Evolutionary conservation across 148 eudicot species (phyloP).

Genomic region (Rhododendron henanense): DNA sequence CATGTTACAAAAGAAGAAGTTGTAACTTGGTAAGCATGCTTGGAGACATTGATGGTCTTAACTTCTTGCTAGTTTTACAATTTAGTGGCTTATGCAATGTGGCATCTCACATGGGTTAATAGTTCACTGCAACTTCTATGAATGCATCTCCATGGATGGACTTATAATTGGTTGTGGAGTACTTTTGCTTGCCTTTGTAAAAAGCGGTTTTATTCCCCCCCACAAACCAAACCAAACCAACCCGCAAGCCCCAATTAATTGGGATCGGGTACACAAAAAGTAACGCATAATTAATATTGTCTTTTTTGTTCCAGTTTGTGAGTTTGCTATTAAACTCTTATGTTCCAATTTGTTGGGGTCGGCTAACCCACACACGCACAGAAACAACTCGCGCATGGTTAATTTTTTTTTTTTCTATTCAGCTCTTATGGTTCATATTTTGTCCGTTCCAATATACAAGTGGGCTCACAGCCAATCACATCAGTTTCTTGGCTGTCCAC

Average conservation of each 20-base stretch:
- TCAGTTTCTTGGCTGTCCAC: constrained; percentile 40
- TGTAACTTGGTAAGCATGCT: neutral
- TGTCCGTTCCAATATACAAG: no score
- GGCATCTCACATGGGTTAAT: constrained; percentile 10
- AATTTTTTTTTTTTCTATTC: no score
- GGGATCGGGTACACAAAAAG: neutral
- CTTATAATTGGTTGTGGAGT: neutral
- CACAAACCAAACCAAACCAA: no score
- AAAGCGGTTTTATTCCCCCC: neutral
- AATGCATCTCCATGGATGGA: neutral
- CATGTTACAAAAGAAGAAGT: neutral
- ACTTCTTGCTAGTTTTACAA: neutral
- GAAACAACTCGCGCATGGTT: neutral
- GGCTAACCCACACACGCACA: neutral
- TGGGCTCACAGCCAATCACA: no score
- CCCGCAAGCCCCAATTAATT: neutral
- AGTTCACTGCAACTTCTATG: constrained; percentile 4
- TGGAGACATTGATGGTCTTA: neutral
- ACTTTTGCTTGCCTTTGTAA: neutral
- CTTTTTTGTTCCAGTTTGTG: neutral
- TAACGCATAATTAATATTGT: neutral
- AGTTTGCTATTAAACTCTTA: constrained; percentile 13
- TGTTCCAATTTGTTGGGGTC: no score
- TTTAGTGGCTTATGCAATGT: neutral
- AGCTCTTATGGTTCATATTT: no score